A percentile compares a stretch with the other conserved stretches of the same genome.
Evolutionary conservation across 2,329 filamentous ascomycete species (phyloP).

Genomic region (Stagonosporopsis cucurbitacearum): DNA sequence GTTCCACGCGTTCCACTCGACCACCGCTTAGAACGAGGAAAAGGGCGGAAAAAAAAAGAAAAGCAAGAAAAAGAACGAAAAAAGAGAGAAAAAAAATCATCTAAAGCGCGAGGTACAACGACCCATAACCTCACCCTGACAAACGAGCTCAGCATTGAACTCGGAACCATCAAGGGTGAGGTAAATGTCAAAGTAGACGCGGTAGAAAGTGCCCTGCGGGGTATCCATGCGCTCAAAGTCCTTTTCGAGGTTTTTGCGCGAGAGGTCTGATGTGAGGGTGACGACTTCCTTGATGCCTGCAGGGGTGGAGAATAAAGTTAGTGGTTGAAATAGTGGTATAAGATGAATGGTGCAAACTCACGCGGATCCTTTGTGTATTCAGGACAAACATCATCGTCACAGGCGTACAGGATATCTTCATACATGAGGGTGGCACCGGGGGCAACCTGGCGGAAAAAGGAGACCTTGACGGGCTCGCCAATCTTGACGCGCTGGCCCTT

Average conservation of each 20-base stretch:
- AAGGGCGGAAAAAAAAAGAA: too few species aligned
- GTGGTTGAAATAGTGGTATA: constrained; percentile 4
- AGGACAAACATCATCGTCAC: constrained; percentile 96
- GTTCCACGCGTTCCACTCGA: too few species aligned
- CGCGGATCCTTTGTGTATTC: constrained; percentile 99
- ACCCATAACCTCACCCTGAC: constrained; percentile 98
- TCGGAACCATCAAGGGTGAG: constrained; percentile 95
- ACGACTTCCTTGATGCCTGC: constrained; percentile 99
- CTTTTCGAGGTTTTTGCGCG: constrained; percentile 97
- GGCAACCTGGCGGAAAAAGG: constrained; percentile 97
- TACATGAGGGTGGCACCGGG: constrained; percentile 99
- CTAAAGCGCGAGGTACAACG: constrained; percentile 90
- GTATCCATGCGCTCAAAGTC: constrained; percentile 99
- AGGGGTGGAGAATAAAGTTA: too few species aligned
- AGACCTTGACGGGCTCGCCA: constrained; percentile 97
- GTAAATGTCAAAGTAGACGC: constrained; percentile 75
- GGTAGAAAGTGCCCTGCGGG: constrained; percentile 76
- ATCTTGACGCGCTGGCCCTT: constrained; percentile 99
- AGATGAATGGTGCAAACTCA: constrained; percentile 63
- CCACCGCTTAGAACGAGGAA: too few species aligned
- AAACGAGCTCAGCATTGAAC: constrained; percentile 98
- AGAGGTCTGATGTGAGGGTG: constrained; percentile 94
- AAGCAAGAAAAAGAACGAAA: too few species aligned
- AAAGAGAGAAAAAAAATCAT: constrained; percentile 49
- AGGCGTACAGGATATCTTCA: constrained; percentile 96